Conservation (phyloP, 176 grass and related monocot species). For the Urochloa ruziziensis region DNA sequence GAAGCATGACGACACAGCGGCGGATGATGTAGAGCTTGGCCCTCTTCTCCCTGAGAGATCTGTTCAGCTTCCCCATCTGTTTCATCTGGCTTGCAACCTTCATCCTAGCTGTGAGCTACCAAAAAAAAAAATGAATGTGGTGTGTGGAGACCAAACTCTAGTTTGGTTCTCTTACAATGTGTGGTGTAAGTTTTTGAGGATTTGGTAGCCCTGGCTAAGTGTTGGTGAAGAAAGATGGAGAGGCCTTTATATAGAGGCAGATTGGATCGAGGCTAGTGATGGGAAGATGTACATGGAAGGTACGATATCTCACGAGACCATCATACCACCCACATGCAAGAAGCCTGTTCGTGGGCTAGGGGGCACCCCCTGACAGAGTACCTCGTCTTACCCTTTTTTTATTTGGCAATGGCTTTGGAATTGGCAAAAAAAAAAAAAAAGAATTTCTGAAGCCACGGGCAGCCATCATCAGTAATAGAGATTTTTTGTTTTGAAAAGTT, state of each 20-base stretch:
- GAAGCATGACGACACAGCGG: constrained; percentile 43
- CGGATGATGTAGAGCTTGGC: constrained; percentile 51
- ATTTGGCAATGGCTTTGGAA: not conserved
- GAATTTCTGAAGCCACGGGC: not conserved
- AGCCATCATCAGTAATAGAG: not conserved
- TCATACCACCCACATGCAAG: constrained; percentile 41
- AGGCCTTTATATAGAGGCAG: constrained; percentile 25
- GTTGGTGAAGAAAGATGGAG: not conserved
- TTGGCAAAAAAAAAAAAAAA: no score
- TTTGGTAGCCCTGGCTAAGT: constrained; percentile 13
- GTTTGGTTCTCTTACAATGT: not conserved
- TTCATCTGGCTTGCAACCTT: constrained; percentile 39
- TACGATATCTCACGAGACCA: constrained; percentile 16
- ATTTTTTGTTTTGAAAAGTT: no score
- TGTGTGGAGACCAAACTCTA: not conserved
- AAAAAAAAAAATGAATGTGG: not conserved
- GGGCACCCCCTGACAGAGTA: constrained; percentile 8
- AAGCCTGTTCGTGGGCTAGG: constrained; percentile 8
- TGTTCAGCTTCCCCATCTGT: constrained; percentile 44
- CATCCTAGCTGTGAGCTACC: constrained; percentile 12
- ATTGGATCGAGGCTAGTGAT: not conserved
- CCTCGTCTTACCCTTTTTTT: not conserved
- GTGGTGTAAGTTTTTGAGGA: not conserved
- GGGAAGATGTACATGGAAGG: not conserved
- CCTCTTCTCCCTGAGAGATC: constrained; percentile 42